These are phyloP conservation scores for Solanum virginianum DNA, from an alignment of 257 asterid genomes.

Conservation along the genomic window DNA sequence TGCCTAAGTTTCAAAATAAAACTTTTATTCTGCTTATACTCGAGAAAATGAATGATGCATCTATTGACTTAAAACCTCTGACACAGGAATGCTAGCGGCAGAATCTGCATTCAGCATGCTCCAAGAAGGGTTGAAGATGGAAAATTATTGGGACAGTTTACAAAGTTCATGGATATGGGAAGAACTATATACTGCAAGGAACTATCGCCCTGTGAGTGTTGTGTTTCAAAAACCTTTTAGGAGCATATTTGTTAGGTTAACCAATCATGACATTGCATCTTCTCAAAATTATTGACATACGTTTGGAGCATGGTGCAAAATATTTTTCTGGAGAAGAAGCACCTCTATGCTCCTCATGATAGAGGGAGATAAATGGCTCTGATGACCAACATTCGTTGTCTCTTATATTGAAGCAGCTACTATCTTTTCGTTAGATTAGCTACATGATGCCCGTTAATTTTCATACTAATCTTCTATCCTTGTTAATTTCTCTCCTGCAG, in stretches of 20 bases:
- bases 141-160: constrained; percentile 68
- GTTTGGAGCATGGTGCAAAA: neutral
- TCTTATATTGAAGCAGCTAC: neutral
- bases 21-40: neutral
- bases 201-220: constrained; percentile 86
- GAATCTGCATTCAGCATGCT: constrained; percentile 67
- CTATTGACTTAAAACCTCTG: neutral
- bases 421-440: neutral
- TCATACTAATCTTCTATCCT: neutral
- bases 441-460: neutral
- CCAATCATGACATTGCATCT: neutral
- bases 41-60: neutral
- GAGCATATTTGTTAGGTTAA: neutral
- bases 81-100: constrained; percentile 82
- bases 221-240: neutral
- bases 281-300: neutral
- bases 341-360: neutral
- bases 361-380: neutral
- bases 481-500: constrained; percentile 30
- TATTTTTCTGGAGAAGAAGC: neutral
- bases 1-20: neutral
- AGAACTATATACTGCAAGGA: constrained; percentile 82
- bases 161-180: constrained; percentile 88
- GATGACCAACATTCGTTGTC: neutral
- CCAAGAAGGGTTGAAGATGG: constrained; percentile 45